Base-by-base conservation (phyloP, 2,329 filamentous ascomycete genomes). In the Verticillium nonalfalfae region DNA sequence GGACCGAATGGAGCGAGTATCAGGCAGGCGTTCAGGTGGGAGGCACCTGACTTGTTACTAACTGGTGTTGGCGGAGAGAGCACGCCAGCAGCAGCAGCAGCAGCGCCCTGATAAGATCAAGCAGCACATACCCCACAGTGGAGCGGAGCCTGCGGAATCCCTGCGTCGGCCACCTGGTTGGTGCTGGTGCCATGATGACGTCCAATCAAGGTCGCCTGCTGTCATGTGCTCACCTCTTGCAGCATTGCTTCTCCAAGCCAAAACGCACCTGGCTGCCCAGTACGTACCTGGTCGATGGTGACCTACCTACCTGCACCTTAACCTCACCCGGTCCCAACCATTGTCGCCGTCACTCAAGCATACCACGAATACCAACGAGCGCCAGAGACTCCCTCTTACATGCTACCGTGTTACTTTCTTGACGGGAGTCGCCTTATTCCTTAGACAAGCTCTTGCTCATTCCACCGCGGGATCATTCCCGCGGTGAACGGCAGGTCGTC, bases 391-490 rank as follows among this genome's bases (percentile, higher is more conserved):
- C n/a, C 18, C 18, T 18, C 18, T 21, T 52, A 21, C 45, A 52
- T 52, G 45, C n/a, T 52, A 11, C 45, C 7, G 45, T 10, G 45
- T 18, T 18, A 21, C 45, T 9, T 21, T 11, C 21, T 9, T 9
- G 45, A 52, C 45, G 18, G 45, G 18, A 52, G 45, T 52, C 45
- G 10, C 45, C 18, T 21, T 26, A 52, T 52, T 26, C 45, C 18
- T 18, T 21, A 56, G 54, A 56, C 54, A 26, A 56, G 54, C 54
- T 56, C 45, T 56, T 56, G 26, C 54, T 33, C 54, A 33, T 56
- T 35, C 60, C 60, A 61, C 74, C 74, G 76, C 75, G 74, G 76
- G 72, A 63, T 56, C 66, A 64, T 64, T 67, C 67, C 75, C 75
- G 76, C 76, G 74, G 70, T 60, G 62, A 64, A 56, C 54, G 54